phyloP scores from a whole-genome alignment of 257 asterid genomes.

The Paulownia fortunei region DNA sequence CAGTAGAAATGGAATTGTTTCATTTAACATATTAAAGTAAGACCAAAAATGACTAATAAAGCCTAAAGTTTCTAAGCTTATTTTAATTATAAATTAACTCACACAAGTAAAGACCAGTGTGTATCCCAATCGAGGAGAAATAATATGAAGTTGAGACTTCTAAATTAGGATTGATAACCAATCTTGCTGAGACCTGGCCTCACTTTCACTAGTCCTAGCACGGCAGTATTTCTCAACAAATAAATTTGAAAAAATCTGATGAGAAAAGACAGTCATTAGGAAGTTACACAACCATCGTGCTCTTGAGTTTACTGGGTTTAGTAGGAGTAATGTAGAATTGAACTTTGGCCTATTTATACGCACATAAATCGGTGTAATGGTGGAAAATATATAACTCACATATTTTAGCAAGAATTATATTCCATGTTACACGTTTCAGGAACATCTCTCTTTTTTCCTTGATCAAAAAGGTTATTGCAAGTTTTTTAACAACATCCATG shows the following conservation, averaged over 20 bases:
- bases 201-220: slow-evolving; percentile 12
- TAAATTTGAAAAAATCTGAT: neutral
- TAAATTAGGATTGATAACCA: neutral
- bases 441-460: neutral
- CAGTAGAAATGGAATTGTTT: neutral
- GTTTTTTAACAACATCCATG: neutral
- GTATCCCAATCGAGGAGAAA: neutral
- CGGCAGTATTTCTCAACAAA: neutral
- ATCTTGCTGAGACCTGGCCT: neutral
- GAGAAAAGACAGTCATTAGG: neutral
- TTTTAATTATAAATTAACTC: neutral
- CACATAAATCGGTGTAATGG: neutral
- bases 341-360: neutral
- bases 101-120: slow-evolving; percentile 2
- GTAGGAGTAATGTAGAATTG: neutral
- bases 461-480: neutral
- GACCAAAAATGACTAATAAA: neutral
- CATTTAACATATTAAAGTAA: neutral
- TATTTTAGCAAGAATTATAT: neutral
- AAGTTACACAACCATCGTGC: neutral
- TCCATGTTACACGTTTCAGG: slow-evolving; percentile 7
- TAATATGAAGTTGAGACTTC: neutral
- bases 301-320: neutral
- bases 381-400: slow-evolving; percentile 3
- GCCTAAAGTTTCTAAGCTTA: slow-evolving; percentile 6